Evolutionary conservation across 2,329 filamentous ascomycete species (phyloP), one percentile per base, ranked within the genome.

Genomic region (Talaromyces sp.): DNA sequence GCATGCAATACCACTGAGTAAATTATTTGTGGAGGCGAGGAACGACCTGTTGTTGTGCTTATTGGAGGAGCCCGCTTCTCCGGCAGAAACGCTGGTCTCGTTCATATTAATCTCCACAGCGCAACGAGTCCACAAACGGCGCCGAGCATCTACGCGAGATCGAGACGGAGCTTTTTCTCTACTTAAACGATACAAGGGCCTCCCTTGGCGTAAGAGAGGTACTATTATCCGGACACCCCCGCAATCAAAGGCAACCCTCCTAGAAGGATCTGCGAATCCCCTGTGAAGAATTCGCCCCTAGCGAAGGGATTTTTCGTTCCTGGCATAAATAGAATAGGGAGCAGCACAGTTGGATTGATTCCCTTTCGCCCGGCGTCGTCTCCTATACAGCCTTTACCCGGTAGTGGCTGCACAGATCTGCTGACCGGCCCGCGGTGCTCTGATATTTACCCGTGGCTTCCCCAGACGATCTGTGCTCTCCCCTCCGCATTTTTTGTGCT

Each of bases 391-490:
- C 42, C 17, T n/a, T 47, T 22, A 39, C 36, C 36, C 13, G 15
- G 25, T 13, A 19, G 8, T 28, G 25, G 49, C 49, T n/a, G 19
- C n/a, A 10, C 19, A 3, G 8, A 19, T 47, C 49, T 17, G 49
- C 25, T 53, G 49, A 53, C 49, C 49, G 19, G 47, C 47, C 47
- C 22, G 19, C 22, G 3, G 19, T 51, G n/a, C n/a, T 6, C 7
- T 49, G 28, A 32, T 60, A 60, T 60, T 57, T 59, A 59, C 56
- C 52, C 52, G 54, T 44, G 28, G 30, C 55, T 63, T 63, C 61
- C 61, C 61, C 61, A 63, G 61, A 63, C 57, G 59, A 60, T 63
- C 49, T 54, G 25, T 19, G 19, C 39, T 53, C 25, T 55, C n/a
- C 30, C 22, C 57, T 57, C 30, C 53, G 32, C 51, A 36, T 22